Base-by-base conservation (phyloP, 371 early-diverging fungal genomes). In the Mycotypha africana region DNA sequence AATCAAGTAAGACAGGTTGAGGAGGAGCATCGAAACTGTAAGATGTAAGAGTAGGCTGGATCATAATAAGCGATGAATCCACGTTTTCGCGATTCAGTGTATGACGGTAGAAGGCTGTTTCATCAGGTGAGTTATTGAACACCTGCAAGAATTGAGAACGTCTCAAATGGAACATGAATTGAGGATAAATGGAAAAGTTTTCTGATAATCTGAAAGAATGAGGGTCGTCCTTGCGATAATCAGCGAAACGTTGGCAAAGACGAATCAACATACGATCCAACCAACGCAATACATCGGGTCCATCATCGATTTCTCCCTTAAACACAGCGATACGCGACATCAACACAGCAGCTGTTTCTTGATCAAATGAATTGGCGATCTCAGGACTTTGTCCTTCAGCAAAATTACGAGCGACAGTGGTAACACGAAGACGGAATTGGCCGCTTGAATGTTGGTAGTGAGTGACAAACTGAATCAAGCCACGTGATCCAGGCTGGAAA, bases 101-200 rank as follows among this genome's bases (percentile, higher is more conserved):
- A 62, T 98, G 95, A 21, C 94, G 63, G 67, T 98, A 97, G 66
- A 95, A 99, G 0, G 99, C 95, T 2, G 97, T 96, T 58, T 99
- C 99, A 65, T 99, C 99, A 9, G 98, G 98, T 39, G 92, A 91
- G 70, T 97, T 97, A 60, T 98, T 98, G 67, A 99, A 99, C 15
- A 97, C 97, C 65, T 99, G 99, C 60, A 99, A 77, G 72, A 99
- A 97, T 65, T 98, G 97, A 53, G 88, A 88, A 37, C 99, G 80
- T 49, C 99, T 81, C 51, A 99, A 76, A 60, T 99, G 98, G 85
- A 97, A 99, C 97, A 99, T 99, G 65, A 99, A 99, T 70, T 99
- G 99, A 21, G 99, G 99, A 67, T 97, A 99, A 58, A 97, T 97
- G 2, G 92, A 87, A 65, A 99, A 99, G 69, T 91, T 93, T 36